Evolutionary conservation across 441 rosid species (phyloP), one percentile per base, ranked within the genome.

Genomic region (Erysimum pusillum): DNA sequence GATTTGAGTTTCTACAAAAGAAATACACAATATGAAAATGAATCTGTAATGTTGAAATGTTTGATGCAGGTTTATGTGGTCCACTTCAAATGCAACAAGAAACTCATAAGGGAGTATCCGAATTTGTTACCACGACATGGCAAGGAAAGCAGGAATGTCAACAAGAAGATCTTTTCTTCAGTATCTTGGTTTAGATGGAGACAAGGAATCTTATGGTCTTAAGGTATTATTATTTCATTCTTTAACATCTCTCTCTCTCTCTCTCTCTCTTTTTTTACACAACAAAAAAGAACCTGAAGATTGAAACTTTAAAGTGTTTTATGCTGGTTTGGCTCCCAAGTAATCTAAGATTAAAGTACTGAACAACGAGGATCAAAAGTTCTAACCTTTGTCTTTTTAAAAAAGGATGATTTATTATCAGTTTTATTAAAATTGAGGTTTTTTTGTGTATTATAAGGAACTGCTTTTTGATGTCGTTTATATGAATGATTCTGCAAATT

Each of bases 21-120:
- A 10, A 39, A 60, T 2, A 52, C 12, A 5, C 13, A 22, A 34
- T 7, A 51, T 5, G 34, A 0, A 9, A 53, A 62, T 6, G 9
- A 62, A 9, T 31, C 51, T 63, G 35, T 38, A 25, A 36, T 77
- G 53, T 48, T 70, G 71, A 35, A 54, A 76, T 10, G 4, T 54
- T 7, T 7, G 38, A 45, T 75, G 31, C 82, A 93, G 98, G 96
- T 91, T 22, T 92, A 94, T 68, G 91, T 86, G 0, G 96, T 94
- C 60, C 94, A 90, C 79, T 94, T 89, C 89, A 94, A 90, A 83
- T 91, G 98, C 91, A 92, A 94, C 88, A 89, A 89, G 83, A 94
- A 88, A 74, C 88, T 86, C 20, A 42, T 94, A 4, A 83, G 94
- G 20, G 97, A 94, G 82, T 91, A 86, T 84, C 91, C 88, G 3